A percentile compares a stretch with the other conserved stretches of the same genome.
Conservation (phyloP, 1,284 basidiomycete genomes). For the Polyporus tsugae region DNA sequence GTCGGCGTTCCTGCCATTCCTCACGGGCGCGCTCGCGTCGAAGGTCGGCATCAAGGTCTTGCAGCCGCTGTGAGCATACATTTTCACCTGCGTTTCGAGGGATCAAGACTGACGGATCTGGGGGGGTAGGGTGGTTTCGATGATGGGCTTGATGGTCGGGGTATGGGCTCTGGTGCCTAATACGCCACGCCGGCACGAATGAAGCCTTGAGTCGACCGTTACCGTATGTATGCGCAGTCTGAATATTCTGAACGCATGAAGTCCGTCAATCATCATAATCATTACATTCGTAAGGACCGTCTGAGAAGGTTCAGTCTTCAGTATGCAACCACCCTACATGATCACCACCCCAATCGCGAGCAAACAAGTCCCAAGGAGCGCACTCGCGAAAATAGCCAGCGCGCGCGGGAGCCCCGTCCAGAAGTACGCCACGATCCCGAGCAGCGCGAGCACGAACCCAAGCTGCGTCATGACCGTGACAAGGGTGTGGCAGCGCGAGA, state of each 20-base stretch:
- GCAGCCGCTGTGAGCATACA: slow-evolving; percentile 31
- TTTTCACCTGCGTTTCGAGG: neutral
- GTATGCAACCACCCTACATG: neutral
- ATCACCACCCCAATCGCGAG: slow-evolving; percentile 13
- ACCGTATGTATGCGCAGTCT: neutral
- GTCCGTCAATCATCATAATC: neutral
- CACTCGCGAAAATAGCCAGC: slow-evolving; percentile 44
- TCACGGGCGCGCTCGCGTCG: slow-evolving; percentile 61
- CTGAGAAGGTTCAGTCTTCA: neutral
- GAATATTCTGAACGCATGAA: neutral
- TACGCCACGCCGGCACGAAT: slow-evolving; percentile 15
- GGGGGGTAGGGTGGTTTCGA: slow-evolving; percentile 11
- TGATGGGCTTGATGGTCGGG: slow-evolving; percentile 16
- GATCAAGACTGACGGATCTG: neutral
- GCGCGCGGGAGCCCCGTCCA: slow-evolving; percentile 43
- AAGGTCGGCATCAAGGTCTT: slow-evolving; percentile 47
- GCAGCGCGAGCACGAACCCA: slow-evolving; percentile 45
- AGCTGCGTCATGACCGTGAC: slow-evolving; percentile 41
- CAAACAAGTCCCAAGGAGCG: slow-evolving; percentile 39
- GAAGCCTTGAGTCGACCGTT: neutral
- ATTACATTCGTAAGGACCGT: neutral
- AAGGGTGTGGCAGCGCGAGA: slow-evolving; percentile 43
- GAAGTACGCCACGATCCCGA: slow-evolving; percentile 45
- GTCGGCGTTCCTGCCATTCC: slow-evolving; percentile 61
- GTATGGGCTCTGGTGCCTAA: slow-evolving; percentile 18